phyloP scores from a whole-genome alignment of 2,329 filamentous ascomycete species.

The Cercospora zeae-maydis region DNA sequence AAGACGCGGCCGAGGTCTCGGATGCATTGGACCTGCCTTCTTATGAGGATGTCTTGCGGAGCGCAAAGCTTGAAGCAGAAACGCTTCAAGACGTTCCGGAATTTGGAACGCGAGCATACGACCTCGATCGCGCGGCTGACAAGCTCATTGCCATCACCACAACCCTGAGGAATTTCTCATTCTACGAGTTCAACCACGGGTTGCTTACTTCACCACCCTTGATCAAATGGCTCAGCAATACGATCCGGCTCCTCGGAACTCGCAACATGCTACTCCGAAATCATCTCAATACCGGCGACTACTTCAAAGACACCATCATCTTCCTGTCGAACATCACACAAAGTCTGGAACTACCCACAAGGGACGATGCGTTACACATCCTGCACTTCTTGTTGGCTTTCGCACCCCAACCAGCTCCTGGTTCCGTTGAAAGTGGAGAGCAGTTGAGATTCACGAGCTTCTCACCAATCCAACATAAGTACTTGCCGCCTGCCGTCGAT shows the following conservation, averaged over 20 bases:
- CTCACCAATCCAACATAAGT: conserved; percentile 76
- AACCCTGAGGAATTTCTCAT: conserved; percentile 88
- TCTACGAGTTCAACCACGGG: conserved; percentile 71
- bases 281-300: conserved; percentile 81
- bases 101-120: conserved; percentile 73
- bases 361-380: conserved; percentile 81
- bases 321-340: conserved; percentile 81
- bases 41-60: conserved; percentile 82
- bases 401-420: conserved; percentile 72
- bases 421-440: conserved; percentile 36
- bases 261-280: conserved; percentile 80
- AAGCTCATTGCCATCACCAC: conserved; percentile 86
- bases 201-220: conserved; percentile 72
- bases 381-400: conserved; percentile 89
- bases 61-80: conserved; percentile 71
- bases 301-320: conserved; percentile 92
- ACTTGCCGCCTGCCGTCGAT: conserved; percentile 85
- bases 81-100: conserved; percentile 67
- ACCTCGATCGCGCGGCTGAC: conserved; percentile 82
- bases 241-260: conserved; percentile 84
- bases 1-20: conserved; percentile 79
- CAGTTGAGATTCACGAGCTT: conserved; percentile 74
- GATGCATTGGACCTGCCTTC: conserved; percentile 78
- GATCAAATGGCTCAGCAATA: conserved; percentile 76
- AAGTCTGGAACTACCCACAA: conserved; percentile 73